Conservation (phyloP, 1,284 basidiomycete species). For the Tylopilus microsporus region DNA sequence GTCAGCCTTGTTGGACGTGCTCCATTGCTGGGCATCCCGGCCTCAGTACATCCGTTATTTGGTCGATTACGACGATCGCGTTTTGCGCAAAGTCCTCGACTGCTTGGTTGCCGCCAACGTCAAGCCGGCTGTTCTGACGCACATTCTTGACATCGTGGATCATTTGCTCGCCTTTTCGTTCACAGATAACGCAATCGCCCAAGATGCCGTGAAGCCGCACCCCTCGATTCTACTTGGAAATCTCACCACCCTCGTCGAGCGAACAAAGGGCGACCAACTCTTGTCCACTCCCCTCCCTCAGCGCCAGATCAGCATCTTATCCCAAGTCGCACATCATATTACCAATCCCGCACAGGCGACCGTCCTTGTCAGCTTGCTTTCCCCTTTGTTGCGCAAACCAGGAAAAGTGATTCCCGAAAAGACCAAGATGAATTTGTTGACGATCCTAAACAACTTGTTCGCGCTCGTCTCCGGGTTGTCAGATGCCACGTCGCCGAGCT, state of each 20-base stretch:
- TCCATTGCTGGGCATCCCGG: constrained; percentile 73
- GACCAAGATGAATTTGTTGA: constrained; percentile 81
- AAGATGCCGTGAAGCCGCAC: constrained; percentile 69
- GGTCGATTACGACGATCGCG: constrained; percentile 62
- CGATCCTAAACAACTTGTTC: constrained; percentile 71
- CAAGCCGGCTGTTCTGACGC: constrained; percentile 78
- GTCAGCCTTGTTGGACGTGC: constrained; percentile 84
- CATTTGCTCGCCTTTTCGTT: constrained; percentile 59
- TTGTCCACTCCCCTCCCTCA: constrained; percentile 74
- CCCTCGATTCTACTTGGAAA: constrained; percentile 73
- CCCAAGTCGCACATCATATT: constrained; percentile 75
- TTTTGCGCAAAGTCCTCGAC: constrained; percentile 76
- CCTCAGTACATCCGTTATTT: constrained; percentile 60
- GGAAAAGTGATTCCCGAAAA: constrained; percentile 79
- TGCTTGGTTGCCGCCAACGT: constrained; percentile 81
- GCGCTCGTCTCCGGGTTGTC: constrained; percentile 67
- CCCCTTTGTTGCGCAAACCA: constrained; percentile 78
- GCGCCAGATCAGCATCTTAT: constrained; percentile 79
- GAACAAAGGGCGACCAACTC: constrained; percentile 50
- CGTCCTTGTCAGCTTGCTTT: constrained; percentile 70
- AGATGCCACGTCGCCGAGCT: constrained; percentile 47
- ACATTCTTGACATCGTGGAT: constrained; percentile 86
- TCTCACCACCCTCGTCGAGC: constrained; percentile 68
- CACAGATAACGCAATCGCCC: constrained; percentile 47
- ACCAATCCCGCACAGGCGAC: constrained; percentile 69